Base-by-base conservation (phyloP, 2,329 filamentous ascomycete genomes). In the Cladophialophora carrionii region DNA sequence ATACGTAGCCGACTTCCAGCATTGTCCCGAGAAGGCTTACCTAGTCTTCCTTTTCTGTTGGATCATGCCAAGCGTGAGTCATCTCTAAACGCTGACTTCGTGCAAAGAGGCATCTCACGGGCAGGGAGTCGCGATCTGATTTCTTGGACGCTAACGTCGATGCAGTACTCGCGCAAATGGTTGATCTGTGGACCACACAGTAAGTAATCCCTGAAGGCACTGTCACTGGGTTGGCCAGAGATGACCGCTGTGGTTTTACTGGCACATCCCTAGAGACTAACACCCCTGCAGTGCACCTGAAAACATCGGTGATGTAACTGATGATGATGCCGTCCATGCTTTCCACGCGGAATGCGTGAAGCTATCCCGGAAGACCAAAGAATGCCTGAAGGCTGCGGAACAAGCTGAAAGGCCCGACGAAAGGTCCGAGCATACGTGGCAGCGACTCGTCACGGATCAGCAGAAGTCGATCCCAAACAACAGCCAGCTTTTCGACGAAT, bases 41-140 rank as follows among this genome's bases (percentile, higher is more conserved):
- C 93, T 0, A 95, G 91, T 53, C 82, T 99, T 14, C 95, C 95
- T 0, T 97, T 96, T 75, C 84, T 99, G 3, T 90, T 99, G 67
- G 95, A 99, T 71, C 89, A 93, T 68, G 87, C 92, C 7, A 87
- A 91, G 67, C 6, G 48, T 32, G 48, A 51, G 48, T 29, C 9
- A 17, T 9, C 9, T 29, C 48, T 20, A 17, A 51, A 51, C 48
- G 8, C 14, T 26, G 22, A 10, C 3, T 26, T 20, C 37, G 17
- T 43, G 37, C 37, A 43, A 43, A 43, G 5, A 20, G 14, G 17
- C 14, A n/a, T n/a, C n/a, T 43, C 37, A 43, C 37, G 37, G 37
- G n/a, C 6, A n/a, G 17, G 17, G 34, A 4, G n/a, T 43, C 37
- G 17, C 22, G 20, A 24, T 26, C 22, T 8, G 9, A 26, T 14